Evolutionary conservation across 371 early-diverging fungal genomes (phyloP), one percentile per base, ranked within the genome.

Genomic region (Batkoa obscura): DNA sequence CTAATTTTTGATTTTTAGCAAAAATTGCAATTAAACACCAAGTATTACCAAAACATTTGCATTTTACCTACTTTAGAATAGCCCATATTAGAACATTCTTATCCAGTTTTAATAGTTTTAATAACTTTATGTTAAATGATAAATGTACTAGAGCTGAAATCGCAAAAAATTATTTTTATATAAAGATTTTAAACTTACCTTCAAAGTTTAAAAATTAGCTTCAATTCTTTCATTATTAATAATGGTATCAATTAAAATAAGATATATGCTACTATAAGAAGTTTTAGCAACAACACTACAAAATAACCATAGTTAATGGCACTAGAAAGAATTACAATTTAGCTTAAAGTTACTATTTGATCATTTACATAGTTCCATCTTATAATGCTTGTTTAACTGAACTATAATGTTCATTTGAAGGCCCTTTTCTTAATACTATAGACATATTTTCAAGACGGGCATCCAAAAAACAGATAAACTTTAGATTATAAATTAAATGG

Each of bases 331-430:
- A 23, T 12, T n/a, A 15, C 30, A 15, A 47, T 15, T 39, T 9
- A 39, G 13, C 39, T 15, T 38, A n/a, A 5, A n/a, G 8, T 15
- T 17, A 39, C 5, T 5, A 32, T 37, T 37, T 37, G n/a, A 2
- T n/a, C 15, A 30, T 9, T 55, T 46, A 46, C 56, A 55, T 36
- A 13, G 56, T 45, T 23, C 56, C 56, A 55, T 55, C 56, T 5
- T 15, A 8, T 15, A 43, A 36, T 4, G 56, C 56, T 35, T 55
- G 39, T 12, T 55, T n/a, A 23, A 55, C 34, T 13, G 56, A 43
- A 43, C 43, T 32, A 34, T 55, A 55, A 2, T 3, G 10, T 33
- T 55, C 3, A 13, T 17, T 33, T 41, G 23, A 33, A 36, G 39
- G 2, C 56, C 56, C 12, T 55, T 8, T 15, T 55, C 23, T 55